Evolutionary conservation across 768 basidiomycete genomes (phyloP).

Genomic region (Myochromella boudieri): DNA sequence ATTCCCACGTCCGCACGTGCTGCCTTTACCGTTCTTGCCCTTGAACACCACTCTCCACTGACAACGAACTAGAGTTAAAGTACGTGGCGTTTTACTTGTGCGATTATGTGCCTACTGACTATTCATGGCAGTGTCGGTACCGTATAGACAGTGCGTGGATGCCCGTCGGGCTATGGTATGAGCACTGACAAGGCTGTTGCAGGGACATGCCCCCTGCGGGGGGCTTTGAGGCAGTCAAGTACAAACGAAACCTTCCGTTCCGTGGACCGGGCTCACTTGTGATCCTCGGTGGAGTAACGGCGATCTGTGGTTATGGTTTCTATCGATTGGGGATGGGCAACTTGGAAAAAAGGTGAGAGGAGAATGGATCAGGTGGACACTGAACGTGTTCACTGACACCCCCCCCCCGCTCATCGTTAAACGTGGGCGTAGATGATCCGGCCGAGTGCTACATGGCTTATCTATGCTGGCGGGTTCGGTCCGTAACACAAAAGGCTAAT

Average conservation of each 20-base stretch:
- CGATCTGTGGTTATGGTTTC: conserved; percentile 88
- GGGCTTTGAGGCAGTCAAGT: conserved; percentile 90
- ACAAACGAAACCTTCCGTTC: conserved; percentile 93
- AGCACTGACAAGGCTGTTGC: conserved; percentile 20
- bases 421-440: conserved; percentile 71
- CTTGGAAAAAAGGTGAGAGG: conserved; percentile 78
- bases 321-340: conserved; percentile 90
- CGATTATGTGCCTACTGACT: conserved; percentile 5
- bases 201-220: conserved; percentile 96
- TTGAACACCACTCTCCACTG: no score
- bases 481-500: conserved; percentile 45
- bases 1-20: background rate
- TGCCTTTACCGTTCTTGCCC: background rate
- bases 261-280: conserved; percentile 83
- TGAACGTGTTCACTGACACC: conserved; percentile 60
- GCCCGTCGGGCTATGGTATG: conserved; percentile 27
- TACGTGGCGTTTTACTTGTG: conserved; percentile 9
- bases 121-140: conserved; percentile 48
- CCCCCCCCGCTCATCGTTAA: conserved; percentile 70
- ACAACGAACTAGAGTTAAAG: conserved; percentile 2
- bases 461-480: conserved; percentile 40
- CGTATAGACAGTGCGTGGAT: conserved; percentile 61
- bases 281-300: conserved; percentile 84
- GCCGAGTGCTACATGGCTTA: conserved; percentile 44
- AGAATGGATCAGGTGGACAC: conserved; percentile 56